These are phyloP conservation scores for Marchantia polymorpha DNA, from an alignment of 225 moss, liverwort and hornwort genomes.

Conservation along the genomic window DNA sequence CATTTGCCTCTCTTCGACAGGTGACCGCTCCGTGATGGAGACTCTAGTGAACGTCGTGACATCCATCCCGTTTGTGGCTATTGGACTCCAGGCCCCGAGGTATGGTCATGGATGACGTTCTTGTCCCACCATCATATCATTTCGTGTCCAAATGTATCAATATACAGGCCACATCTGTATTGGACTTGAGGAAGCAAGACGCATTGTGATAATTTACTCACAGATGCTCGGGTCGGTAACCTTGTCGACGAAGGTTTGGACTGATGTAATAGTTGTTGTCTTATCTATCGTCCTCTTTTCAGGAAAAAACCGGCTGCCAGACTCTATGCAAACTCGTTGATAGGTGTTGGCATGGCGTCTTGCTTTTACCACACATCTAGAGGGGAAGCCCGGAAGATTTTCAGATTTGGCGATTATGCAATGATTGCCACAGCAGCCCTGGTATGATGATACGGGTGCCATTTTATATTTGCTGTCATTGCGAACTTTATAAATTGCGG, in stretches of 20 bases:
- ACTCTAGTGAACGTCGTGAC: constrained; percentile 81
- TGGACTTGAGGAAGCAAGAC: no score
- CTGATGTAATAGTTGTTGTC: not conserved
- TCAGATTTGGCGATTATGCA: constrained; percentile 83
- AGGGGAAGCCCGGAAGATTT: constrained; percentile 62
- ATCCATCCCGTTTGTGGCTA: constrained; percentile 78
- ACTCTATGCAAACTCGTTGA: constrained; percentile 72
- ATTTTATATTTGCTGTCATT: not conserved
- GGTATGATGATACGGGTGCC: constrained; percentile 39
- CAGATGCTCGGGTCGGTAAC: no score
- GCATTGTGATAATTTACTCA: no score
- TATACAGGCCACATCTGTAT: no score
- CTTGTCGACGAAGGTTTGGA: no score
- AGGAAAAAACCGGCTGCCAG: constrained; percentile 62
- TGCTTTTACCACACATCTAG: constrained; percentile 86
- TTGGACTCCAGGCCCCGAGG: constrained; percentile 87
- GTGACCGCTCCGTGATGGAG: constrained; percentile 69
- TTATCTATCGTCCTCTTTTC: constrained; percentile 9
- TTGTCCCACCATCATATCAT: no score
- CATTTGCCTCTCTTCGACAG: constrained; percentile 28
- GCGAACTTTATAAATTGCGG: no score
- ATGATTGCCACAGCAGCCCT: constrained; percentile 88
- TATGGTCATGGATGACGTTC: constrained; percentile 13
- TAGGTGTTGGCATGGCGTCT: constrained; percentile 90
- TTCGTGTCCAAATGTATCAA: no score